These are phyloP conservation scores for Kwoniella sp. DNA, from an alignment of 768 basidiomycete genomes.

Conservation along the genomic window DNA sequence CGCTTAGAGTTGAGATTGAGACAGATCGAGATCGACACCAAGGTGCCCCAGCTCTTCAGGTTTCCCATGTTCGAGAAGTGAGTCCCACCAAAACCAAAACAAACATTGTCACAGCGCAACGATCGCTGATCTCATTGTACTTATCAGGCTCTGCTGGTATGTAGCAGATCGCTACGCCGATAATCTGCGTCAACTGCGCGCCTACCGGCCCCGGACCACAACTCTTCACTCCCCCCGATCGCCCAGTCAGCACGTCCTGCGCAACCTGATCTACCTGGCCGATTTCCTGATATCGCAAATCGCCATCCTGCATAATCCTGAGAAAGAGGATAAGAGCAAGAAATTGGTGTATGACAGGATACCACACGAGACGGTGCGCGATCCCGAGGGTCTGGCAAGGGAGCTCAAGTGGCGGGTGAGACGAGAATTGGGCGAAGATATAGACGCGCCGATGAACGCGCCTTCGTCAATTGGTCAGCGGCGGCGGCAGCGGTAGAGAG, in stretches of 20 bases:
- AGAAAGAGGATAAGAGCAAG: constrained; percentile 67
- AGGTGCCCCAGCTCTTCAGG: constrained; percentile 88
- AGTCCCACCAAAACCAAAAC: too few species aligned
- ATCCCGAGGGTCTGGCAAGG: constrained; percentile 75
- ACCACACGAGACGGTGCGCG: constrained; percentile 77
- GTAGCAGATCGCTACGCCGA: constrained; percentile 78
- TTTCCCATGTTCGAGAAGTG: constrained; percentile 81
- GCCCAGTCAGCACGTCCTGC: constrained; percentile 64
- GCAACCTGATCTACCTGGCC: constrained; percentile 71
- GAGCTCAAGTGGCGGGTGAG: constrained; percentile 83
- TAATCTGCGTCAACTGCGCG: constrained; percentile 60
- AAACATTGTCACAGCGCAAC: background rate
- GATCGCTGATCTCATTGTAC: background rate
- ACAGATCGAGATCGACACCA: constrained; percentile 87
- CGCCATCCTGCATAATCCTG: constrained; percentile 67
- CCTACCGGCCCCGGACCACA: constrained; percentile 31
- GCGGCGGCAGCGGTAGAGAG: too few species aligned
- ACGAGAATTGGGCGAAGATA: constrained; percentile 29
- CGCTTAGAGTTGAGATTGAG: constrained; percentile 77
- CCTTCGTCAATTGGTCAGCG: too few species aligned
- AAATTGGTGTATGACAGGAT: constrained; percentile 80
- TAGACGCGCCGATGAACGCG: background rate
- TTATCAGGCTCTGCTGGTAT: constrained; percentile 80
- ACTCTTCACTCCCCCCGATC: constrained; percentile 1
- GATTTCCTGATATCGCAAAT: constrained; percentile 79